Conservation (phyloP, 2,329 filamentous ascomycete species). For the Colletotrichum gloeosporioides region DNA sequence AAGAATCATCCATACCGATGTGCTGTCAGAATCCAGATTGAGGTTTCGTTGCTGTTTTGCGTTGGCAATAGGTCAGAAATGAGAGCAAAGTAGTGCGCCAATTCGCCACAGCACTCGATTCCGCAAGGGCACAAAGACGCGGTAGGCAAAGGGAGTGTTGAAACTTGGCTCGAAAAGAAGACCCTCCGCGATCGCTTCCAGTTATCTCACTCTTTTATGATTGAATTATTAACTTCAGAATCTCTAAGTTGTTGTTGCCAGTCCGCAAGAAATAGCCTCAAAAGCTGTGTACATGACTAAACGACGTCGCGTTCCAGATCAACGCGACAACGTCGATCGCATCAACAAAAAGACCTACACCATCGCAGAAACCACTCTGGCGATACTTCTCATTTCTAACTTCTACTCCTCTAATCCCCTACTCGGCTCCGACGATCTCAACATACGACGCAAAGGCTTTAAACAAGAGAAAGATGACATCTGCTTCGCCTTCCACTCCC, state of each 20-base stretch:
- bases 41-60: too few relatives aligned
- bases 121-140: not conserved
- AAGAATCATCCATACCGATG: too few relatives aligned
- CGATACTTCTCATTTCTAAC: not conserved
- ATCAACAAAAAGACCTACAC: rapidly evolving
- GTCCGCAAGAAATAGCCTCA: rapidly evolving
- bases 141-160: not conserved
- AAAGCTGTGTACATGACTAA: not conserved
- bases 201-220: too few relatives aligned
- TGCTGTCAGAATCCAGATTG: too few relatives aligned
- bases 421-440: not conserved
- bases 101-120: not conserved
- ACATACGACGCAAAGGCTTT: not conserved
- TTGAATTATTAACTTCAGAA: too few relatives aligned
- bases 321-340: not conserved
- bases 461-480: not conserved
- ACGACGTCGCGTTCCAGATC: not conserved
- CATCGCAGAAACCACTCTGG: not conserved
- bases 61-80: not conserved
- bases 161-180: not conserved
- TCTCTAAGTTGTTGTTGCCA: too few relatives aligned
- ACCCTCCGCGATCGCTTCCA: not conserved
- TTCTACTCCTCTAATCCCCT: not conserved
- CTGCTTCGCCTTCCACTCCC: not conserved
- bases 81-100: not conserved